Conservation (phyloP, 495 filamentous ascomycete species). For the Chaetomidium leptoderma region DNA sequence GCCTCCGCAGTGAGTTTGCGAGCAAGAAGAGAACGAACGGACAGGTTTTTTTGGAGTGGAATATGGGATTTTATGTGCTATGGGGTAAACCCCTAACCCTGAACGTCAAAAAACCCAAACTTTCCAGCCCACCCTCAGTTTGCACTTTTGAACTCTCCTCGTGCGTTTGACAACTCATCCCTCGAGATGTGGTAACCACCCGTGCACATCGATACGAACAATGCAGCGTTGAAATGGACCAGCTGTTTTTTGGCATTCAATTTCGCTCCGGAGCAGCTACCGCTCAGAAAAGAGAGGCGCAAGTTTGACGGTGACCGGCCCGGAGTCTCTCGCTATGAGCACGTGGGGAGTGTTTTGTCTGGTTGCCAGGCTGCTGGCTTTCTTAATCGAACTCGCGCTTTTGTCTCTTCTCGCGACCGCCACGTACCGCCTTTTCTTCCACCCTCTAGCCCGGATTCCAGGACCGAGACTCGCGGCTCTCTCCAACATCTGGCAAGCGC, state of each 20-base stretch:
- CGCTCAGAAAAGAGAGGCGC: too few species aligned
- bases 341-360: background rate
- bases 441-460: slow-evolving; percentile 34
- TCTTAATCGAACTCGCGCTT: background rate
- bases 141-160: background rate
- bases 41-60: background rate
- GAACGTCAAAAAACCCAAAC: background rate
- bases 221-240: too few species aligned
- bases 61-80: too few species aligned
- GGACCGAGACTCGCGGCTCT: slow-evolving; percentile 37
- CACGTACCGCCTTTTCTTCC: slow-evolving; percentile 29
- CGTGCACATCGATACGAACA: too few species aligned
- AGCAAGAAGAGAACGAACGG: background rate
- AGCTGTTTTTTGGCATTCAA: too few species aligned
- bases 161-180: background rate
- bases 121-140: background rate
- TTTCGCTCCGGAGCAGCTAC: too few species aligned
- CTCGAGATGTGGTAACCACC: too few species aligned
- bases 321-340: too few species aligned
- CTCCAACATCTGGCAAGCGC: slow-evolving; percentile 39
- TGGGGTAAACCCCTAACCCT: background rate
- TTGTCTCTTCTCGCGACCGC: background rate
- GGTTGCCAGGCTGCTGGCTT: background rate
- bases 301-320: too few species aligned
- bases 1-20: slow-evolving; percentile 30